phyloP scores from a whole-genome alignment of 257 asterid species.

The Marsdenia floribunda region DNA sequence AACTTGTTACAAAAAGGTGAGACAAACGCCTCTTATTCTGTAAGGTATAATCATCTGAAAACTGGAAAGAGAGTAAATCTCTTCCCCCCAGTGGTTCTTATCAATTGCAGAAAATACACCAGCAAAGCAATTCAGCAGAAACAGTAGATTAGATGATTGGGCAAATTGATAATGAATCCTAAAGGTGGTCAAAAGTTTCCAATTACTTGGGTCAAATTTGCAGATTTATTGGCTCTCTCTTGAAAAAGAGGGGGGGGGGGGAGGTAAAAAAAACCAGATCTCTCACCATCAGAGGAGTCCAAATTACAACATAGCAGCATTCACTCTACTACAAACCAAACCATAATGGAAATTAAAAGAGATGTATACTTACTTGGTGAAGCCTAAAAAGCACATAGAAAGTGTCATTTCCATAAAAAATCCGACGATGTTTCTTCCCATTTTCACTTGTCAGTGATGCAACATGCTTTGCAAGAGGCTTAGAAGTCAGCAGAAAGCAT shows the following conservation, averaged over 20 bases:
- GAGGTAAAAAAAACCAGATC: not conserved
- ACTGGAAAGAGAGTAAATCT: not conserved
- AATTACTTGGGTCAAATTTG: not conserved
- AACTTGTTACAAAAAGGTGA: not conserved
- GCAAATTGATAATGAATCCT: not conserved
- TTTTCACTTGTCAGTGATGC: slow-evolving; percentile 32
- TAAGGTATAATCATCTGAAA: not conserved
- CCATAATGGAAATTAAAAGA: not conserved
- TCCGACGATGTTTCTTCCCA: slow-evolving; percentile 35
- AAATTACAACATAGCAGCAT: not conserved
- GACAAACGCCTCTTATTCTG: not conserved
- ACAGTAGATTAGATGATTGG: not conserved
- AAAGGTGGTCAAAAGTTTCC: not conserved
- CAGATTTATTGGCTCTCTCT: not conserved
- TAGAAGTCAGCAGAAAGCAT: slow-evolving; percentile 51
- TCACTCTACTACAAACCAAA: not conserved
- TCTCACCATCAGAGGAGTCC: not conserved
- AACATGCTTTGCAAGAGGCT: slow-evolving; percentile 72
- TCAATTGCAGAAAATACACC: not conserved
- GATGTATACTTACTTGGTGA: slow-evolving; percentile 64
- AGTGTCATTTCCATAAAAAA: slow-evolving; percentile 85
- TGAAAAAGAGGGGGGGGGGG: not conserved
- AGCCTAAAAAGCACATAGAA: slow-evolving; percentile 89
- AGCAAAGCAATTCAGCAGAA: not conserved
- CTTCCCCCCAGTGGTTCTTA: not conserved